phyloP scores from a whole-genome alignment of 306 rosid species.

The Castanea sativa region DNA sequence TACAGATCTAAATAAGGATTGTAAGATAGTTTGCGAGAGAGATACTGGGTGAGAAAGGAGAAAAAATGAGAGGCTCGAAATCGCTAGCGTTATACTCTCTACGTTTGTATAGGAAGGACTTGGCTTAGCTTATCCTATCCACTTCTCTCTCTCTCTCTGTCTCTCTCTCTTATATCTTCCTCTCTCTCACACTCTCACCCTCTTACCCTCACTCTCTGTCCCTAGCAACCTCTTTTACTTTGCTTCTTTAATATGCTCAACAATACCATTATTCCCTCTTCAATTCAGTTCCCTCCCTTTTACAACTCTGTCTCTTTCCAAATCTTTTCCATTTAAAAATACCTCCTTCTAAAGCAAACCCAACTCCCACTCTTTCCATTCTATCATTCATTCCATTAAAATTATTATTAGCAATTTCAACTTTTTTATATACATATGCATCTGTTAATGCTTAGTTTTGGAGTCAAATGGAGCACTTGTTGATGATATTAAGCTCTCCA shows the following conservation, averaged over 20 bases:
- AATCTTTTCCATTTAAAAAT: not conserved
- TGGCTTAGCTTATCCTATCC: slow-evolving; percentile 88
- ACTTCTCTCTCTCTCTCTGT: slow-evolving; percentile 18
- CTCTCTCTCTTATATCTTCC: slow-evolving; percentile 17
- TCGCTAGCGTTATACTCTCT: slow-evolving; percentile 42
- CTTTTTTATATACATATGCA: too few species aligned
- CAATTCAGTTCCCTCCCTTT: slow-evolving; percentile 9
- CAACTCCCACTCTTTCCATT: not conserved
- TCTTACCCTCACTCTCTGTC: slow-evolving; percentile 9
- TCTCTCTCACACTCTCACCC: slow-evolving; percentile 19
- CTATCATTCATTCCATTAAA: not conserved
- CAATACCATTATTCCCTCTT: not conserved
- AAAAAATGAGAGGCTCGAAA: slow-evolving; percentile 71
- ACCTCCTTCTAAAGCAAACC: not conserved
- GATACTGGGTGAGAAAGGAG: not conserved
- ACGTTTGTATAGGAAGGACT: slow-evolving; percentile 17
- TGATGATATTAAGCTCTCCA: not conserved
- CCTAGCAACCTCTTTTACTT: slow-evolving; percentile 10
- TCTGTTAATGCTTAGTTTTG: not conserved
- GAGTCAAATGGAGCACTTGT: not conserved
- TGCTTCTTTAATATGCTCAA: not conserved
- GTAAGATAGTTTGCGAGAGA: not conserved
- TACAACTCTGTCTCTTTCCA: slow-evolving; percentile 17
- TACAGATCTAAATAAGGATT: not conserved
- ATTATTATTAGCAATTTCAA: not conserved